Evolutionary conservation across 768 basidiomycete species (phyloP).

Genomic region (Melanogaster broomeanus): DNA sequence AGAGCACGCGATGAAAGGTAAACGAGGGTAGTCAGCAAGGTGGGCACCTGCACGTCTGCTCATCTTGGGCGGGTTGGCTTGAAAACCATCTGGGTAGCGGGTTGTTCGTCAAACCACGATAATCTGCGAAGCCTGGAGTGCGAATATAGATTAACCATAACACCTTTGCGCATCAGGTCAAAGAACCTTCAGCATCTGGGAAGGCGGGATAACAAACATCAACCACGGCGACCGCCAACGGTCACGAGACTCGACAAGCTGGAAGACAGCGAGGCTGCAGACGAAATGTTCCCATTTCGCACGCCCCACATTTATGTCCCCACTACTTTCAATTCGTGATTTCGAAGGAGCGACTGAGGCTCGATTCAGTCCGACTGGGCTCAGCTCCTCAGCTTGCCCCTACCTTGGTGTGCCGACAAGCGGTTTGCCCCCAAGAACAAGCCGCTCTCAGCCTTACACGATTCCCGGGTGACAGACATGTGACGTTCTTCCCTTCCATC

Average conservation of each 20-base stretch:
- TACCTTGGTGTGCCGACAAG: too few relatives aligned
- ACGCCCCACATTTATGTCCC: constrained; percentile 1
- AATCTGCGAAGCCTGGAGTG: constrained; percentile 72
- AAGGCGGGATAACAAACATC: constrained; percentile 57
- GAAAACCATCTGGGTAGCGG: constrained; percentile 31
- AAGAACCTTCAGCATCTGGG: constrained; percentile 67
- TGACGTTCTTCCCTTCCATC: too few relatives aligned
- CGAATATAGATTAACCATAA: constrained; percentile 86
- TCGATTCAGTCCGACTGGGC: constrained; percentile 22
- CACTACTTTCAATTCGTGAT: background rate
- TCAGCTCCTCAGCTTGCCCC: background rate
- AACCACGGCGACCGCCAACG: constrained; percentile 18
- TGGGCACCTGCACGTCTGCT: constrained; percentile 83
- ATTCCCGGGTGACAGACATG: too few relatives aligned
- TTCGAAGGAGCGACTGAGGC: too few relatives aligned
- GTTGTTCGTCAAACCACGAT: constrained; percentile 65
- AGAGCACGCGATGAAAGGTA: constrained; percentile 85
- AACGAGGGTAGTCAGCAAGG: constrained; percentile 85
- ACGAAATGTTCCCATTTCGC: constrained; percentile 17
- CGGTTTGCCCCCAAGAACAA: too few relatives aligned
- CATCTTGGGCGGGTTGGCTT: constrained; percentile 69
- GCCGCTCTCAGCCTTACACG: too few relatives aligned
- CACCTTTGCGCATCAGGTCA: constrained; percentile 72
- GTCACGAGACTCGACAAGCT: constrained; percentile 33
- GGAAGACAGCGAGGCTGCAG: constrained; percentile 22